A percentile compares a stretch with the other conserved stretches of the same genome.
phyloP scores from a whole-genome alignment of 495 filamentous ascomycete genomes.

The Neurospora pannonica region DNA sequence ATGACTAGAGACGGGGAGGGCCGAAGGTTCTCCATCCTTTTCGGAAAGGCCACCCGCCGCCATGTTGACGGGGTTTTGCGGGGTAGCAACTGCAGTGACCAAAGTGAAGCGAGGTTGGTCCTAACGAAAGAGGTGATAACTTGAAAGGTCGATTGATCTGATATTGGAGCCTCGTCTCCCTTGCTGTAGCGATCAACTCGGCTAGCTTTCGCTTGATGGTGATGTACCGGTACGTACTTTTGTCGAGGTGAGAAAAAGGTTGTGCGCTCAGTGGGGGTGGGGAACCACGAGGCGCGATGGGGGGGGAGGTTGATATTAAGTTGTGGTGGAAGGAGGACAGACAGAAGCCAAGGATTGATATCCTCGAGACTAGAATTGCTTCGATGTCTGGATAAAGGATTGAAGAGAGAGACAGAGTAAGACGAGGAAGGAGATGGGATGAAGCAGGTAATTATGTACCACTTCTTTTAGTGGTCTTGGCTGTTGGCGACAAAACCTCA shows the following conservation, averaged over 20 bases:
- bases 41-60: constrained; percentile 21
- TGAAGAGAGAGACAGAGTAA: not conserved
- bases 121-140: not conserved
- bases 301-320: not conserved
- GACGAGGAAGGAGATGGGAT: not conserved
- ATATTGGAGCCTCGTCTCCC: not conserved
- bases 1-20: constrained; percentile 24
- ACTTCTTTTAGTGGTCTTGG: not conserved
- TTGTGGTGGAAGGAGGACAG: not conserved
- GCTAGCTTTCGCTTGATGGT: not conserved
- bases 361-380: not conserved
- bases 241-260: not conserved
- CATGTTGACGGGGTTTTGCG: not conserved
- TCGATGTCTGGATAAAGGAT: not conserved
- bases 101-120: not conserved
- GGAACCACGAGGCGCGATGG: not conserved
- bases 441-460: not conserved
- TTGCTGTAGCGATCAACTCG: not conserved
- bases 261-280: not conserved
- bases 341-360: not conserved
- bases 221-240: not conserved
- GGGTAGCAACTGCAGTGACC: not conserved
- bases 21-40: constrained; percentile 12
- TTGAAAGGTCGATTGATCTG: not conserved
- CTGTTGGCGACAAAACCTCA: not conserved